Base-by-base conservation (phyloP, 2,329 filamentous ascomycete species). In the Cladosporium sp. region DNA sequence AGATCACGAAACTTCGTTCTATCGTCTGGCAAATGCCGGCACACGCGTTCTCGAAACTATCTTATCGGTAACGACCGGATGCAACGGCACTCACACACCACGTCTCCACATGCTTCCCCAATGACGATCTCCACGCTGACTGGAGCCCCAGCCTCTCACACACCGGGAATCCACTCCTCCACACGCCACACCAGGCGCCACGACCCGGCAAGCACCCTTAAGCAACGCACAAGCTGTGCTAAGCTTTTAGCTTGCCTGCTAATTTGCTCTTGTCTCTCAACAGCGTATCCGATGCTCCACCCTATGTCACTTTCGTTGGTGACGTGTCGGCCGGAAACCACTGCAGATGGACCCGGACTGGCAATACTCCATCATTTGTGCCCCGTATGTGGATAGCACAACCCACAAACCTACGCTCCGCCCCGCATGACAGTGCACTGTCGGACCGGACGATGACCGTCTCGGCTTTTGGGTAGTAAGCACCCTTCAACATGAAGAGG, bases 71-170 rank as follows among this genome's bases (percentile, higher is more conserved):
- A 30, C 43, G 42, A 47, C 43, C 43, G 43, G 43, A 47, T 47
- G 15, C 28, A 30, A 9, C 43, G 43, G 43, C 43, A 47, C 28
- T n/a, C n/a, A n/a, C 22, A 17, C 43, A 47, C 25, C n/a, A 28
- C 22, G 15, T 47, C 43, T 47, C 43, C 43, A 28, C 25, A 20
- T 22, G 15, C 19, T 9, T 6, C 43, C 28, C 43, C 25, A 47
- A 20, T 47, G 43, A 30, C 25, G 43, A 47, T 47, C 43, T n/a
- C 43, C 43, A 47, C 43, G 43, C 43, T 47, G 43, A 47, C 43
- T 34, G 43, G 43, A 28, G 43, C 43, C 43, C 43, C 43, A 47
- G 6, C 25, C 43, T 47, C 43, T 30, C 11, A 30, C 15, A 47
- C 30, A 30, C 22, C 43, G 43, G 22, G 43, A 30, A 22, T 47